Percentiles rank a stretch among this genome's conserved stretches.
These are phyloP conservation scores for Diaporthe amygdali DNA, from an alignment of 2,329 filamentous ascomycete species.

Conservation along the genomic window DNA sequence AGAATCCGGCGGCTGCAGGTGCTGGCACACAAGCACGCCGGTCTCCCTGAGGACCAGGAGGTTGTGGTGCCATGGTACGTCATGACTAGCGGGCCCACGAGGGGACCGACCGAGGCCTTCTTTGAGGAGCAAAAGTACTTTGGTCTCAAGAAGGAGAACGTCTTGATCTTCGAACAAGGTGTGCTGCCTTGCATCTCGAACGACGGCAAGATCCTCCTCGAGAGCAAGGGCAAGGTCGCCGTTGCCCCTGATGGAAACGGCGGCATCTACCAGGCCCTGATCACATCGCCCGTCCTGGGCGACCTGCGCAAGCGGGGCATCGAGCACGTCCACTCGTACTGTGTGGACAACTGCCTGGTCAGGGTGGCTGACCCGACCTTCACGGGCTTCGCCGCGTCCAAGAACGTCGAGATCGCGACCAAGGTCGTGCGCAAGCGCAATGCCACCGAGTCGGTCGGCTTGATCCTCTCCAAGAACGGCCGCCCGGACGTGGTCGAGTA, in stretches of 20 bases:
- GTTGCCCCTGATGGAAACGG: constrained; percentile 98
- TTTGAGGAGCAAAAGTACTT: constrained; percentile 92
- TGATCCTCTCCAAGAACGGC: constrained; percentile 94
- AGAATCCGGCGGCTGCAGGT: constrained; percentile 86
- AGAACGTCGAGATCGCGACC: constrained; percentile 92
- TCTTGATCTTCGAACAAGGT: constrained; percentile 95
- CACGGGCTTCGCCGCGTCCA: constrained; percentile 88
- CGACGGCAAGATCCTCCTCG: constrained; percentile 94
- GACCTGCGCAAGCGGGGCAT: constrained; percentile 91
- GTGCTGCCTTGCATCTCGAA: constrained; percentile 97
- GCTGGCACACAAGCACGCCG: constrained; percentile 75
- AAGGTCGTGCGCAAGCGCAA: constrained; percentile 99
- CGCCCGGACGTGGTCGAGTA: constrained; percentile 98
- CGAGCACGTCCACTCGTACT: constrained; percentile 96
- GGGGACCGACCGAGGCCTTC: constrained; percentile 89
- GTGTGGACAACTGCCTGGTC: constrained; percentile 98
- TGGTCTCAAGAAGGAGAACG: constrained; percentile 82
- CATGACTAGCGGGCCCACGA: constrained; percentile 97
- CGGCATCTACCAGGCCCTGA: constrained; percentile 91
- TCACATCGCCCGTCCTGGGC: constrained; percentile 78
- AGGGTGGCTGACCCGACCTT: constrained; percentile 97
- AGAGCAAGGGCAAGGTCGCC: constrained; percentile 87
- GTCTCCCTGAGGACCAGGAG: constrained; percentile 50
- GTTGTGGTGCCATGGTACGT: constrained; percentile 94
- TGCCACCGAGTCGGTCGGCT: constrained; percentile 91